Percentiles rank a stretch among this genome's conserved stretches.
Evolutionary conservation across 208 protist species (phyloP).

Genomic region (Acanthamoeba triangularis): DNA sequence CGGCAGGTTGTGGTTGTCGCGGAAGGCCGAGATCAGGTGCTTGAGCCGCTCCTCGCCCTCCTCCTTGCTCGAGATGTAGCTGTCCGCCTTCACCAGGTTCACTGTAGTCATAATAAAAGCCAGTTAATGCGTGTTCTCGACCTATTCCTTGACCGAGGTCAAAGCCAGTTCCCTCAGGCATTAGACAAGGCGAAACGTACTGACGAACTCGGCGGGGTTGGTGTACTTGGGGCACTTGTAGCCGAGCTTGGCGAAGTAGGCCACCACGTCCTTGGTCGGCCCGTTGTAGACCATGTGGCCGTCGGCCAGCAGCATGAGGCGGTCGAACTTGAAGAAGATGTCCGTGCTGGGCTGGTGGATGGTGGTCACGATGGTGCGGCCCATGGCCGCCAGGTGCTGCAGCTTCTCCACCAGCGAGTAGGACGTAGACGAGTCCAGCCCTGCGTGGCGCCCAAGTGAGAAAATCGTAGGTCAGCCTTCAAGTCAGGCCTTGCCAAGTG

Average conservation of each 20-base stretch:
- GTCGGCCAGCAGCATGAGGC: slow-evolving; percentile 66
- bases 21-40: background rate
- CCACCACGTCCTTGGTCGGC: slow-evolving; percentile 70
- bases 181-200: background rate
- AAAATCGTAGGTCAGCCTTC: no score
- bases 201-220: slow-evolving; percentile 79
- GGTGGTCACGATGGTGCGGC: slow-evolving; percentile 80
- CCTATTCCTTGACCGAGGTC: no score
- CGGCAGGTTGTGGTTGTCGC: background rate
- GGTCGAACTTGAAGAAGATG: slow-evolving; percentile 80
- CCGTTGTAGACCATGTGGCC: slow-evolving; percentile 68
- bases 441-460: no score
- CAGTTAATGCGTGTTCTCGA: no score
- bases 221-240: slow-evolving; percentile 77
- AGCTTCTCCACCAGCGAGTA: slow-evolving; percentile 44
- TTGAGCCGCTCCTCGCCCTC: background rate
- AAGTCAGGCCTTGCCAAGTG: no score
- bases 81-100: slow-evolving; percentile 51
- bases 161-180: no score
- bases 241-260: slow-evolving; percentile 74
- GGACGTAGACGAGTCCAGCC: slow-evolving; percentile 34
- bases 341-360: slow-evolving; percentile 75
- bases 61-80: slow-evolving; percentile 41
- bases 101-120: no score
- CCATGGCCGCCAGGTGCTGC: background rate